A percentile compares a stretch with the other conserved stretches of the same genome.
Conservation (phyloP, 2,329 filamentous ascomycete genomes). For the Penicillium sp. region DNA sequence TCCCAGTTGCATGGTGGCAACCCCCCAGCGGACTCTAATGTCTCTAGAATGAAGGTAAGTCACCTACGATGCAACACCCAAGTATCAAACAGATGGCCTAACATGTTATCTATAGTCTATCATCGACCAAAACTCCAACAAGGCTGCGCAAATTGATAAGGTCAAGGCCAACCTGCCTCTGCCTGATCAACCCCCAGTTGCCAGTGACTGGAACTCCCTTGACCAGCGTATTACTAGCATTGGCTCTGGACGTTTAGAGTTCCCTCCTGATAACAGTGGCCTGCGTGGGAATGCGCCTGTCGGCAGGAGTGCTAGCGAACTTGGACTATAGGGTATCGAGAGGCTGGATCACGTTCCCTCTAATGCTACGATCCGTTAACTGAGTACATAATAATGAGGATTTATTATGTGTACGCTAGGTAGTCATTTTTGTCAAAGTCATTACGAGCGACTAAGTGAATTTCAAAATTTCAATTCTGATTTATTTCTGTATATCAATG, state of each 20-base stretch:
- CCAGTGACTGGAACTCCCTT: constrained; percentile 75
- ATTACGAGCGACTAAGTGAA: constrained; percentile 19
- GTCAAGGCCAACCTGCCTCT: constrained; percentile 72
- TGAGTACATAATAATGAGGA: constrained; percentile 25
- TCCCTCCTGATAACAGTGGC: constrained; percentile 51
- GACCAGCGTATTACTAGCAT: constrained; percentile 70
- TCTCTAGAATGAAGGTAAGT: constrained; percentile 41
- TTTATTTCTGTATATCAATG: not conserved
- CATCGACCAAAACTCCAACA: constrained; percentile 48
- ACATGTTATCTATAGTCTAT: constrained; percentile 31
- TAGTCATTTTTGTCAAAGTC: constrained; percentile 19
- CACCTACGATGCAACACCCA: no score
- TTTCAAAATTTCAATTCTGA: not conserved
- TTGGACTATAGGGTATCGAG: constrained; percentile 65
- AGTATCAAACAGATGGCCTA: not conserved
- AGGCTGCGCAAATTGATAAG: constrained; percentile 65
- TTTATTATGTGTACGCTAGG: constrained; percentile 16
- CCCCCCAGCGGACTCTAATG: not conserved
- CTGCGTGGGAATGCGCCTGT: constrained; percentile 62
- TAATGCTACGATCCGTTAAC: constrained; percentile 57
- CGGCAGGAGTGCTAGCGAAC: constrained; percentile 50
- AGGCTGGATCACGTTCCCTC: constrained; percentile 56
- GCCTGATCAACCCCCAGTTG: constrained; percentile 71
- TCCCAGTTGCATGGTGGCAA: not conserved
- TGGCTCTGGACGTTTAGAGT: constrained; percentile 60